These are phyloP conservation scores for Ehretia macrophylla DNA, from an alignment of 257 asterid genomes.

Conservation along the genomic window DNA sequence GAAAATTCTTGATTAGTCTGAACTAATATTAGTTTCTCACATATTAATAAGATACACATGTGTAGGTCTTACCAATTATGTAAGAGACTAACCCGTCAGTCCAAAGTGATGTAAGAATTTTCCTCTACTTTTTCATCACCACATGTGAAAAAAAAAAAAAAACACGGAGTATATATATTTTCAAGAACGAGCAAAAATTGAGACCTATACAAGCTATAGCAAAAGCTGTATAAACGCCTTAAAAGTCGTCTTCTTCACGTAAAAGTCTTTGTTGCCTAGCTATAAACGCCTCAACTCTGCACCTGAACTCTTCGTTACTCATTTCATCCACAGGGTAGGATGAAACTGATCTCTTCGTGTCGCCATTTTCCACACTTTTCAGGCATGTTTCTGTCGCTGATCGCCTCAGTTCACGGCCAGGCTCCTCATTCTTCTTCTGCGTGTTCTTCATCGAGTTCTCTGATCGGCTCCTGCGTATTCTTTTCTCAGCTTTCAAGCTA, in stretches of 20 bases:
- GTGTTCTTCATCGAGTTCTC: constrained; percentile 22
- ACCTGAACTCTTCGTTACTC: constrained; percentile 78
- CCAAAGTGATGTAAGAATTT: too few relatives aligned
- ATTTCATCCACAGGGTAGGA: constrained; percentile 44
- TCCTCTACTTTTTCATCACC: too few relatives aligned
- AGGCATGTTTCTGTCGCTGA: constrained; percentile 45
- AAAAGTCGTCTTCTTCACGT: constrained; percentile 66
- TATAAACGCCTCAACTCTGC: constrained; percentile 70
- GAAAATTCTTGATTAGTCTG: too few relatives aligned
- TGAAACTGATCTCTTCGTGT: constrained; percentile 6
- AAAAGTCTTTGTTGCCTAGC: constrained; percentile 68
- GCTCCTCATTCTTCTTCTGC: constrained; percentile 19
- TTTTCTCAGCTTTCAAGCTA: constrained; percentile 10
- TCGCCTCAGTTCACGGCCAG: constrained; percentile 36
- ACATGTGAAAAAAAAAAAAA: too few relatives aligned
- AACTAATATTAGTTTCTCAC: too few relatives aligned
- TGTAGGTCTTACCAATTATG: too few relatives aligned
- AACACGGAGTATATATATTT: too few relatives aligned
- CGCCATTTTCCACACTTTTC: constrained; percentile 16
- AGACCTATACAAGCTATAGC: background rate
- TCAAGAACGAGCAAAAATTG: background rate
- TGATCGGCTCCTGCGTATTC: constrained; percentile 41
- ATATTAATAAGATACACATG: too few relatives aligned
- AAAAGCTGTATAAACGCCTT: constrained; percentile 1
- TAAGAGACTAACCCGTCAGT: too few relatives aligned